Conservation (phyloP, 2,329 filamentous ascomycete species). For the Epichloe scottii region DNA sequence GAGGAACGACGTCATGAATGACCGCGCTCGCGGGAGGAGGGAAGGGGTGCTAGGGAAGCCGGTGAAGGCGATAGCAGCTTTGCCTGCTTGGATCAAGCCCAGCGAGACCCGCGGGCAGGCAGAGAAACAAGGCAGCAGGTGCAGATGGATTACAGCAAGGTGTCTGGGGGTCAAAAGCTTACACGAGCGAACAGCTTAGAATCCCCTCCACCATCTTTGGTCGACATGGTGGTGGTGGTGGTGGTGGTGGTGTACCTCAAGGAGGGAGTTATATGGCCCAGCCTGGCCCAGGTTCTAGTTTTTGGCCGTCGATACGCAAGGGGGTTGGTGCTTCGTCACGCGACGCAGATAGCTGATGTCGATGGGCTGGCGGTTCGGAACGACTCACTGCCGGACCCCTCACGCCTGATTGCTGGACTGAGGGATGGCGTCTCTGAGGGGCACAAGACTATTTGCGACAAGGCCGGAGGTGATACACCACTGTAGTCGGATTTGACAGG, state of each 20-base stretch:
- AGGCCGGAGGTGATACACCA: not conserved
- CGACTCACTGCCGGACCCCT: conserved; percentile 1
- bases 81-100: not conserved
- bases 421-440: not conserved
- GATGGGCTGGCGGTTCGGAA: not conserved
- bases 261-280: not conserved
- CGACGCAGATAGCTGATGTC: conserved; percentile 6
- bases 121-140: conserved; percentile 3
- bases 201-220: conserved; percentile 62
- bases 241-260: not conserved
- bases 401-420: not conserved
- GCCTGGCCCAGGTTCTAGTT: not conserved
- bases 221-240: conserved; percentile 34
- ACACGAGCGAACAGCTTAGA: conserved; percentile 99
- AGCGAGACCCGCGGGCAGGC: not conserved
- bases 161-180: conserved; percentile 24
- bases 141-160: not conserved
- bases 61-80: not conserved
- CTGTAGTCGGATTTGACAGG: too few species aligned
- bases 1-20: not conserved
- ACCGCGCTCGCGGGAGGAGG: not conserved
- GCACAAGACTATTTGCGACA: not conserved
- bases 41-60: not conserved
- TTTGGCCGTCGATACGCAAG: not conserved
- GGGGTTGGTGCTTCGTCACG: conserved; percentile 6